These are phyloP conservation scores for Thymus quinquecostatus DNA, from an alignment of 257 asterid genomes.

Conservation along the genomic window DNA sequence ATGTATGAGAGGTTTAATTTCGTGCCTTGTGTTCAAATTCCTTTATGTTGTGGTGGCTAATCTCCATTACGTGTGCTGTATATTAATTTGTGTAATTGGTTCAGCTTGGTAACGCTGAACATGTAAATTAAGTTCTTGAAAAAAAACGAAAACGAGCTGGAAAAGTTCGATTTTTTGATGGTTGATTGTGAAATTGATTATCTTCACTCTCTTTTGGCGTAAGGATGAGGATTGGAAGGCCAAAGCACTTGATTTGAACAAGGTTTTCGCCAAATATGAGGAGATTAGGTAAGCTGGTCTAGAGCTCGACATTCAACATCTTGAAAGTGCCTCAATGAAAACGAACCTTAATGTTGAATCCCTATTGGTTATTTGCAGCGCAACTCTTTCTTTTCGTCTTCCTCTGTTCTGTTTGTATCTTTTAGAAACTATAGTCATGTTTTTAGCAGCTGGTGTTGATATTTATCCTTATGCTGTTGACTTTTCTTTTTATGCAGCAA, in stretches of 20 bases:
- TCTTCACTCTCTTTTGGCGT: slow-evolving; percentile 27
- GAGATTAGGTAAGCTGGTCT: slow-evolving; percentile 51
- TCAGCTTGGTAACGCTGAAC: neutral
- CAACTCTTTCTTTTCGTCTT: neutral
- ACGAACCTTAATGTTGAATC: neutral
- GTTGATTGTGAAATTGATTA: slow-evolving; percentile 5
- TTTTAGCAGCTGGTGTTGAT: neutral
- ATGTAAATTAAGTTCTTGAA: neutral
- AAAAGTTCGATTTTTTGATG: neutral
- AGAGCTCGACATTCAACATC: neutral
- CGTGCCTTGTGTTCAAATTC: neutral
- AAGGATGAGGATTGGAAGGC: slow-evolving; percentile 73
- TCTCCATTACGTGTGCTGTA: neutral
- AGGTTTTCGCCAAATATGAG: slow-evolving; percentile 54
- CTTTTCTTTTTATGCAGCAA: slow-evolving; percentile 49
- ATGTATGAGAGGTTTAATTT: neutral
- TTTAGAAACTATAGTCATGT: neutral
- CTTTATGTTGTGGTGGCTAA: neutral
- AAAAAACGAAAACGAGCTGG: neutral
- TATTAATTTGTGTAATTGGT: neutral
- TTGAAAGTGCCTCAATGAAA: neutral
- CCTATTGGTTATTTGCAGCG: neutral
- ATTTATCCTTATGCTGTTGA: slow-evolving; percentile 39
- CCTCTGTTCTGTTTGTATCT: slow-evolving; percentile 1
- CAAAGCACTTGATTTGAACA: slow-evolving; percentile 61